Percentiles rank a stretch among this genome's conserved stretches.
These are phyloP conservation scores for Cymbidium sinense DNA, from an alignment of 106 monocot species.

Conservation along the genomic window DNA sequence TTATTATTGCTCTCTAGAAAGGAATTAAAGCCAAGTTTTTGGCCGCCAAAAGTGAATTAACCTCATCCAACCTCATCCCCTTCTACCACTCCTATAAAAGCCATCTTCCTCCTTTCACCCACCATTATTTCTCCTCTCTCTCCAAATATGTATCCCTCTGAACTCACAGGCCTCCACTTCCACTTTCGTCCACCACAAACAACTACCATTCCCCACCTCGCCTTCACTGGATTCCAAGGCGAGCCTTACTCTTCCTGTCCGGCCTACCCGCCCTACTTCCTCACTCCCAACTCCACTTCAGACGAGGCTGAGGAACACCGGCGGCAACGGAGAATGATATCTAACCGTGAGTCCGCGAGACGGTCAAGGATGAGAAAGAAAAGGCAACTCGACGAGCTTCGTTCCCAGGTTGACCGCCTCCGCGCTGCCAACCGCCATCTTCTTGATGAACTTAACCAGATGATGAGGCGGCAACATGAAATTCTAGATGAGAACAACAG, in stretches of 20 bases:
- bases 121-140: background rate
- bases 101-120: background rate
- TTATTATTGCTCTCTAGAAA: no score
- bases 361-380: conserved; percentile 90
- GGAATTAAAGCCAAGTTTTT: no score
- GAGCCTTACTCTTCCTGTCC: background rate
- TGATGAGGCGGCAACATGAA: conserved; percentile 23
- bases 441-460: conserved; percentile 64
- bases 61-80: no score
- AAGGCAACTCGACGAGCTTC: conserved; percentile 73
- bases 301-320: conserved; percentile 46
- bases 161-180: conserved; percentile 46
- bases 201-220: conserved; percentile 12
- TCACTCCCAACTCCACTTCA: conserved; percentile 21
- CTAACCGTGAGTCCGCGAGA: conserved; percentile 84
- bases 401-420: conserved; percentile 47
- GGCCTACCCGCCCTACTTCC: background rate
- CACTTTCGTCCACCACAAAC: conserved; percentile 12
- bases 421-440: conserved; percentile 50
- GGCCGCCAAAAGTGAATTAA: no score
- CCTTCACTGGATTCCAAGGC: conserved; percentile 17
- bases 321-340: conserved; percentile 68
- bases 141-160: conserved; percentile 38
- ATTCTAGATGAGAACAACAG: conserved; percentile 39
- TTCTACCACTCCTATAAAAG: background rate